Conservation (phyloP, 257 asterid species). For the Avicennia marina region DNA sequence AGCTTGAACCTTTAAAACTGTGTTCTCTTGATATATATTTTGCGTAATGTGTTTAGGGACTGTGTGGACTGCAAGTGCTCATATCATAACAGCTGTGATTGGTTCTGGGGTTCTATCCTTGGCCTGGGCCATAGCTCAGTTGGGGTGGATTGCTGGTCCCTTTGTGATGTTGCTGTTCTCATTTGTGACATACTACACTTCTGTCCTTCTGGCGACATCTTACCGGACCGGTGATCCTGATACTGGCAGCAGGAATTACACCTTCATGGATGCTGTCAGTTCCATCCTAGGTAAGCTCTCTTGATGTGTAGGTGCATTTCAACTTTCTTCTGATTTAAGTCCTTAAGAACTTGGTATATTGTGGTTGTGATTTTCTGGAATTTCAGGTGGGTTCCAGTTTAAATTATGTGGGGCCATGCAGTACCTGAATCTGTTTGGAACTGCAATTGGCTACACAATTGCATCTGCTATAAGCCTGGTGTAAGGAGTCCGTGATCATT, state of each 20-base stretch:
- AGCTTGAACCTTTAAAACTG: background rate
- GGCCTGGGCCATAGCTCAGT: slow-evolving; percentile 47
- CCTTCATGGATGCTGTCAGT: slow-evolving; percentile 49
- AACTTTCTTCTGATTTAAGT: no score
- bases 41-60: no score
- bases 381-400: background rate
- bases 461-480: background rate
- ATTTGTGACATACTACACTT: slow-evolving; percentile 42
- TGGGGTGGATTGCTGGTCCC: slow-evolving; percentile 54
- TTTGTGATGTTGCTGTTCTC: slow-evolving; percentile 39
- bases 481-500: background rate
- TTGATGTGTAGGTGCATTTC: background rate
- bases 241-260: slow-evolving; percentile 41
- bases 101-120: slow-evolving; percentile 46
- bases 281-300: slow-evolving; percentile 31
- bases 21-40: background rate
- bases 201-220: slow-evolving; percentile 35
- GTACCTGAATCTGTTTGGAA: background rate
- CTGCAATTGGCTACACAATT: background rate
- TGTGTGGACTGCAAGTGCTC: slow-evolving; percentile 54
- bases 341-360: no score
- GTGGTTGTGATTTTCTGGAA: no score
- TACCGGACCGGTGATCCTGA: slow-evolving; percentile 46
- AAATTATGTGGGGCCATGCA: background rate
- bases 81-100: slow-evolving; percentile 46